Conservation (phyloP, 177 flowering plant species). For the Telopea speciosissima region DNA sequence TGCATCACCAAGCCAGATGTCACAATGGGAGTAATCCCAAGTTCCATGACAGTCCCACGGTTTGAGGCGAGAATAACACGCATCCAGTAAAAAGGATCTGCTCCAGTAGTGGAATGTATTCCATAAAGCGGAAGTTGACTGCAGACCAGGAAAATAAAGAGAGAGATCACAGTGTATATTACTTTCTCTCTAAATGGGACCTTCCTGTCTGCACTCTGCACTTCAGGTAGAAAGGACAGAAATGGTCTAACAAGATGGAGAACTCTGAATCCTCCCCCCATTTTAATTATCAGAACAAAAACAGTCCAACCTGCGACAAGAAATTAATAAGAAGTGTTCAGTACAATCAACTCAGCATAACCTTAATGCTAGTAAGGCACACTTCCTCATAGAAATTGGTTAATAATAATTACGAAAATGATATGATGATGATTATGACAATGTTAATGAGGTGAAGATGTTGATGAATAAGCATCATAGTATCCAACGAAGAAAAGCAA, state of each 20-base stretch:
- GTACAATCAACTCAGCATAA: not conserved
- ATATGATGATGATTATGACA: not conserved
- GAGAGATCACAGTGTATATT: conserved; percentile 66
- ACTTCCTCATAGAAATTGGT: not conserved
- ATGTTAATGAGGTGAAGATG: not conserved
- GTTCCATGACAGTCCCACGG: conserved; percentile 36
- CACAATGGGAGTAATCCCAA: conserved; percentile 33
- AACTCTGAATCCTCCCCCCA: conserved; percentile 70
- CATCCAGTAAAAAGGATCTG: conserved; percentile 88
- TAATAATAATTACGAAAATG: not conserved
- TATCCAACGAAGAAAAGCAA: no score
- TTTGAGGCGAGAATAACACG: conserved; percentile 36
- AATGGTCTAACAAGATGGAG: conserved; percentile 71
- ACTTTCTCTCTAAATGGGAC: conserved; percentile 82
- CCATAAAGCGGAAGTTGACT: conserved; percentile 86
- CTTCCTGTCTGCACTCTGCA: conserved; percentile 63
- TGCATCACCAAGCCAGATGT: conserved; percentile 35
- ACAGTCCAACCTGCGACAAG: conserved; percentile 9
- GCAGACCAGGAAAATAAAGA: conserved; percentile 72
- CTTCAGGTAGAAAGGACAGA: conserved; percentile 67
- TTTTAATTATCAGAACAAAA: conserved; percentile 7
- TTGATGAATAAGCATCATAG: no score
- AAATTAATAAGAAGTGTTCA: not conserved
- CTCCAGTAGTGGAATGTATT: conserved; percentile 74
- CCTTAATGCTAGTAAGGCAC: not conserved